Evolutionary conservation across 2,329 filamentous ascomycete genomes (phyloP).

Genomic region (Pleomassaria siparia): DNA sequence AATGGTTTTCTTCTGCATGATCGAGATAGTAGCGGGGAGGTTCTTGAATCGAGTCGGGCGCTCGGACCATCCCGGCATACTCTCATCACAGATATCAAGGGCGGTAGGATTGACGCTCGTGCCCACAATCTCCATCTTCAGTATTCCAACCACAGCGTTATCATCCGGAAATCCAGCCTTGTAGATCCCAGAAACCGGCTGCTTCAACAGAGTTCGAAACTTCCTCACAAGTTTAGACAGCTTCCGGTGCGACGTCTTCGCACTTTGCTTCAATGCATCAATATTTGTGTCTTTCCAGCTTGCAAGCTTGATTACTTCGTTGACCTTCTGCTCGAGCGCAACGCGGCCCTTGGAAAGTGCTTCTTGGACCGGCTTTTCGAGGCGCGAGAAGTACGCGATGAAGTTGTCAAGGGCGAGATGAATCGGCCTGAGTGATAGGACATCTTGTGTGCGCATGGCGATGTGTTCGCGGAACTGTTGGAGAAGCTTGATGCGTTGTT

Average conservation of each 20-base stretch:
- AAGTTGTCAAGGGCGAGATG: conserved; percentile 72
- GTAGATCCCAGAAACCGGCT: conserved; percentile 68
- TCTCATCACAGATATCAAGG: conserved; percentile 22
- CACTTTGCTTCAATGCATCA: conserved; percentile 82
- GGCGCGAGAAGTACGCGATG: conserved; percentile 72
- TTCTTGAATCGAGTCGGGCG: conserved; percentile 70
- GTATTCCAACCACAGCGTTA: conserved; percentile 8
- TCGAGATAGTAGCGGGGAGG: conserved; percentile 66
- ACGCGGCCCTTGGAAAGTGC: conserved; percentile 67
- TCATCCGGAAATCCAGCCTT: conserved; percentile 35
- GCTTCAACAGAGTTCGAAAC: conserved; percentile 76
- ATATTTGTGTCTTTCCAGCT: conserved; percentile 99
- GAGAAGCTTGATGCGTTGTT: conserved; percentile 70
- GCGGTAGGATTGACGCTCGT: conserved; percentile 16
- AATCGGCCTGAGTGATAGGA: conserved; percentile 53
- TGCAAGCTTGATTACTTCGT: conserved; percentile 86
- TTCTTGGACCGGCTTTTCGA: conserved; percentile 66
- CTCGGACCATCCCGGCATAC: conserved; percentile 35
- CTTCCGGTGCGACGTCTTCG: conserved; percentile 85
- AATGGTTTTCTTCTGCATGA: conserved; percentile 68
- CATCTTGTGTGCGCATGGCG: conserved; percentile 60
- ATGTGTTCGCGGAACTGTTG: conserved; percentile 65
- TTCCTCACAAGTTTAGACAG: conserved; percentile 89
- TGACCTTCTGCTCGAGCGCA: conserved; percentile 86
- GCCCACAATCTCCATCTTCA: conserved; percentile 15